Percentiles rank a stretch among this genome's conserved stretches.
phyloP scores from a whole-genome alignment of 2,329 filamentous ascomycete genomes.

The Tolypocladium ophioglossoides region DNA sequence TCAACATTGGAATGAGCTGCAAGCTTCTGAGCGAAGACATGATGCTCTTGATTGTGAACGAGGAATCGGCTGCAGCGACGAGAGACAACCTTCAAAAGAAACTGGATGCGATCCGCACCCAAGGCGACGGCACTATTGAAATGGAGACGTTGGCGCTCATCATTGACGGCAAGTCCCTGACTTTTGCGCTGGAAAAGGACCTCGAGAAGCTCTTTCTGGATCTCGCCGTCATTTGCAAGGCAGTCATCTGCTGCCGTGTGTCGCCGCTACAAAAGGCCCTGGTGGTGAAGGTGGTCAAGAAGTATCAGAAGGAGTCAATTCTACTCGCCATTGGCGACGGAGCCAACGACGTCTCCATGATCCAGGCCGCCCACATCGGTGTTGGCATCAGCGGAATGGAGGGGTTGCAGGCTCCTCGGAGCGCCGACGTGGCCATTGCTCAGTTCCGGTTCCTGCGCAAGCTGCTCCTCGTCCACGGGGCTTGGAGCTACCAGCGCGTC shows the following conservation, averaged over 20 bases:
- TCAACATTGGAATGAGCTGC: slow-evolving; percentile 99
- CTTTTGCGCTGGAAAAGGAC: slow-evolving; percentile 85
- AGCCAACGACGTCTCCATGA: slow-evolving; percentile 99
- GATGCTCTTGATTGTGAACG: slow-evolving; percentile 94
- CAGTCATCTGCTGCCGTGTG: slow-evolving; percentile 96
- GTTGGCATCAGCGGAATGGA: slow-evolving; percentile 96
- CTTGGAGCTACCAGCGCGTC: slow-evolving; percentile 96
- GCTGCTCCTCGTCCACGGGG: slow-evolving; percentile 84
- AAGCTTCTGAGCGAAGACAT: slow-evolving; percentile 98
- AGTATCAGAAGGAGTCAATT: slow-evolving; percentile 77
- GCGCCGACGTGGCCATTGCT: slow-evolving; percentile 88
- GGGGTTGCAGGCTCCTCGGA: slow-evolving; percentile 90
- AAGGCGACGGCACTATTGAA: slow-evolving; percentile 66
- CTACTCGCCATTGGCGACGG: slow-evolving; percentile 94
- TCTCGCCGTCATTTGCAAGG: slow-evolving; percentile 90
- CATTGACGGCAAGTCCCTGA: slow-evolving; percentile 93
- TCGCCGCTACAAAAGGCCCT: slow-evolving; percentile 94
- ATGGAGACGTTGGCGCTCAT: slow-evolving; percentile 82
- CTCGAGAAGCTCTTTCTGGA: slow-evolving; percentile 90
- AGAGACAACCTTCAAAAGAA: slow-evolving; percentile 90
- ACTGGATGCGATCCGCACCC: slow-evolving; percentile 76
- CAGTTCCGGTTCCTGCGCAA: slow-evolving; percentile 95
- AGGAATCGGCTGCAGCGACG: slow-evolving; percentile 69
- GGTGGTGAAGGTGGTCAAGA: slow-evolving; percentile 96
- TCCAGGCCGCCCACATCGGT: slow-evolving; percentile 94